Evolutionary conservation across 306 rosid species (phyloP).

Genomic region (Glycyrrhiza uralensis): DNA sequence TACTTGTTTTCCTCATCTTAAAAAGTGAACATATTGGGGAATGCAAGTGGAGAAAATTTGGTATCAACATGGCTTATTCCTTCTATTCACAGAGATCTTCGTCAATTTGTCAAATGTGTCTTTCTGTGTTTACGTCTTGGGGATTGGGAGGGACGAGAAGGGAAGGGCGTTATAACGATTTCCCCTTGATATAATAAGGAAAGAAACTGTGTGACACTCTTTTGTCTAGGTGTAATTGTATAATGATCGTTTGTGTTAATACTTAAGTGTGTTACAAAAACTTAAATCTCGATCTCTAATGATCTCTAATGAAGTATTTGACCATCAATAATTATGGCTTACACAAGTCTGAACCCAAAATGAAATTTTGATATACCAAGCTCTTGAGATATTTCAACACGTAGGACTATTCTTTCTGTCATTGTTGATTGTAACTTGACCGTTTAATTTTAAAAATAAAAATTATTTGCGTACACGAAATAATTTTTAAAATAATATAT

Average conservation of each 20-base stretch:
- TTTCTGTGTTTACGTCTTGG: conserved; percentile 15
- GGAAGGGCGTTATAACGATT: not conserved
- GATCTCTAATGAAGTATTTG: too few relatives aligned
- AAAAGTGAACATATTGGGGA: conserved; percentile 34
- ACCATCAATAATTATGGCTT: too few relatives aligned
- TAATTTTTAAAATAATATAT: too few relatives aligned
- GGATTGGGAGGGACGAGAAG: not conserved
- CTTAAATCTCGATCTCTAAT: not conserved
- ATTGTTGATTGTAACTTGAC: too few relatives aligned
- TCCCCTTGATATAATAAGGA: not conserved
- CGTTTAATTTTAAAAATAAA: too few relatives aligned
- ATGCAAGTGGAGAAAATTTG: conserved; percentile 11
- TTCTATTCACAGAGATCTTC: conserved; percentile 15
- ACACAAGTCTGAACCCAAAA: too few relatives aligned
- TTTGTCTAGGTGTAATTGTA: conserved; percentile 10
- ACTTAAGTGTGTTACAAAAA: not conserved
- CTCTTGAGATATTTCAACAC: too few relatives aligned
- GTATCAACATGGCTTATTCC: conserved; percentile 17
- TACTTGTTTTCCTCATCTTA: conserved; percentile 68
- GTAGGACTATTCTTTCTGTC: too few relatives aligned
- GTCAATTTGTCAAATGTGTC: conserved; percentile 2
- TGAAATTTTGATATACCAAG: too few relatives aligned
- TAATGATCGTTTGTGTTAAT: conserved; percentile 12
- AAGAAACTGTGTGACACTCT: conserved; percentile 4
- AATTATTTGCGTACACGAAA: too few relatives aligned